Evolutionary conservation across 371 early-diverging fungal genomes (phyloP).

Genomic region (Quaeritorhiza haematococci): DNA sequence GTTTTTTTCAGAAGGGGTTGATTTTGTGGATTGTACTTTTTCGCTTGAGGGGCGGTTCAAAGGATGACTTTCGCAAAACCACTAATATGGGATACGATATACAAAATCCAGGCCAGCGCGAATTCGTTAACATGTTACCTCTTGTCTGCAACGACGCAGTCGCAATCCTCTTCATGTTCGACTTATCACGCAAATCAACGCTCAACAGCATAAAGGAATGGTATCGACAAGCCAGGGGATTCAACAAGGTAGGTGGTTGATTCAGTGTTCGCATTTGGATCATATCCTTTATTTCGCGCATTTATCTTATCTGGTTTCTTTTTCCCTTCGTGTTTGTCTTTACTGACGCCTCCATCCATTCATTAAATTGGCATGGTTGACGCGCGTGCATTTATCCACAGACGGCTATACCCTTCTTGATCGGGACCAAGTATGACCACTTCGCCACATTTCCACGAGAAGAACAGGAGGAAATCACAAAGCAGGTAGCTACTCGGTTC

Average conservation of each 20-base stretch:
- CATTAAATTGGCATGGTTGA: not conserved
- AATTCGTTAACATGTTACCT: constrained; percentile 96
- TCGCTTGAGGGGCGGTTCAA: too few relatives aligned
- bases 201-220: constrained; percentile 91
- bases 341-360: not conserved
- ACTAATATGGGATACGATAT: not conserved
- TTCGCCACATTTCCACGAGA: constrained; percentile 75
- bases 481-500: constrained; percentile 56
- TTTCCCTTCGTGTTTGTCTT: not conserved
- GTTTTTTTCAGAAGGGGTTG: too few relatives aligned
- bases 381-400: constrained; percentile 33
- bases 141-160: constrained; percentile 93
- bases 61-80: not conserved
- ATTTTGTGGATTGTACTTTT: too few relatives aligned
- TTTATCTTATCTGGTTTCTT: not conserved
- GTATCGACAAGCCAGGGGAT: constrained; percentile 93
- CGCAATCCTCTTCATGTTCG: constrained; percentile 94
- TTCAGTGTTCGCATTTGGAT: too few relatives aligned
- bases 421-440: constrained; percentile 96
- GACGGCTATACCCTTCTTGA: constrained; percentile 88
- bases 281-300: not conserved
- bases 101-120: constrained; percentile 68
- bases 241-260: constrained; percentile 74
- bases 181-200: constrained; percentile 85
- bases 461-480: constrained; percentile 89